Evolutionary conservation across 83 land plant species (phyloP).

Genomic region (Isoetes engelmannii): DNA sequence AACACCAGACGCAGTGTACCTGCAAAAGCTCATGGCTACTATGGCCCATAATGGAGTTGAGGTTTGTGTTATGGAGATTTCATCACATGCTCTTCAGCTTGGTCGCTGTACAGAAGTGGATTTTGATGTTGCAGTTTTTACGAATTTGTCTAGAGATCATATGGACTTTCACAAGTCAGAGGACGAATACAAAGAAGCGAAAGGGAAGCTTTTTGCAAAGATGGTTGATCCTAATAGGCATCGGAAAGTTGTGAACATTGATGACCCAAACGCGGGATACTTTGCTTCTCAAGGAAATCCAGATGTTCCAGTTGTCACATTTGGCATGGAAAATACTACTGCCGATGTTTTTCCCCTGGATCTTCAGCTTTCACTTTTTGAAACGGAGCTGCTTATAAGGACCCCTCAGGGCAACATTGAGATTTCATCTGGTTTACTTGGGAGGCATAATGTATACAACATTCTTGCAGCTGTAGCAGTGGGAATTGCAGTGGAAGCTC

Average conservation of each 20-base stretch:
- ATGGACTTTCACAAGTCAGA: slow-evolving; percentile 53
- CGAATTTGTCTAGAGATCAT: slow-evolving; percentile 62
- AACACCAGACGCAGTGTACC: slow-evolving; percentile 58
- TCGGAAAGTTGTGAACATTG: slow-evolving; percentile 82
- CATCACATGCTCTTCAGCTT: slow-evolving; percentile 50
- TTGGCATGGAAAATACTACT: slow-evolving; percentile 70
- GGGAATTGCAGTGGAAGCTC: slow-evolving; percentile 89
- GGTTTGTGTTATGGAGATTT: slow-evolving; percentile 84
- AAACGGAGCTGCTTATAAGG: slow-evolving; percentile 73
- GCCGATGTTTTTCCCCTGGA: slow-evolving; percentile 82
- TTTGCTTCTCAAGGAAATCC: slow-evolving; percentile 74
- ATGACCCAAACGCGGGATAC: slow-evolving; percentile 74
- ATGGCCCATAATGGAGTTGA: slow-evolving; percentile 87
- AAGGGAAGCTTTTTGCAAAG: slow-evolving; percentile 62
- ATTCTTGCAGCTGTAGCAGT: slow-evolving; percentile 91
- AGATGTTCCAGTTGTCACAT: slow-evolving; percentile 88
- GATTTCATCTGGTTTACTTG: slow-evolving; percentile 92
- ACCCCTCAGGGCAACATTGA: slow-evolving; percentile 86
- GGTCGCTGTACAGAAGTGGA: slow-evolving; percentile 74
- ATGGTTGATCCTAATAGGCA: slow-evolving; percentile 91
- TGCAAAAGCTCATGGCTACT: slow-evolving; percentile 88
- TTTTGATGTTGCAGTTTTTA: slow-evolving; percentile 89
- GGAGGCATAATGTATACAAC: slow-evolving; percentile 81
- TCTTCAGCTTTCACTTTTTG: slow-evolving; percentile 78
- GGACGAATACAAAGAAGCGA: slow-evolving; percentile 62